Evolutionary conservation across 768 basidiomycete genomes (phyloP).

Genomic region (Fibroporia radiculosa): DNA sequence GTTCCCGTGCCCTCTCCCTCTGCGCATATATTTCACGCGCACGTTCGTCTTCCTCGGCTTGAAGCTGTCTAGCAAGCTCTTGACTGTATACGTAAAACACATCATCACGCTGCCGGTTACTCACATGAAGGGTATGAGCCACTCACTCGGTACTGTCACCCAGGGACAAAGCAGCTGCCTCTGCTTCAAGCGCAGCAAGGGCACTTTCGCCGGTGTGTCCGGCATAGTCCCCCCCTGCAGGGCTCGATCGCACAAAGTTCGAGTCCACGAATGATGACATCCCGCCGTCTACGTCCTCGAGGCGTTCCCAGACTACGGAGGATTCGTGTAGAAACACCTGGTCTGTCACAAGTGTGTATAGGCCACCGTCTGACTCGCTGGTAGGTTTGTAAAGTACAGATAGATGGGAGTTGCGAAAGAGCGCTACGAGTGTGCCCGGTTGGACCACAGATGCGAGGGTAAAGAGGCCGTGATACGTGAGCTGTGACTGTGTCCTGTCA

Average conservation of each 20-base stretch:
- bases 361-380: conserved; percentile 31
- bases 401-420: conserved; percentile 88
- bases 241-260: conserved; percentile 52
- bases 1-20: conserved; percentile 9
- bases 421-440: conserved; percentile 63
- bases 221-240: conserved; percentile 76
- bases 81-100: conserved; percentile 31
- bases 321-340: conserved; percentile 71
- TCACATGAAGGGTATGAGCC: neutral
- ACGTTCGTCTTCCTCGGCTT: conserved; percentile 67
- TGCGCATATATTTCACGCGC: conserved; percentile 29
- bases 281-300: conserved; percentile 82
- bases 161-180: conserved; percentile 29
- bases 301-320: conserved; percentile 82
- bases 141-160: conserved; percentile 59
- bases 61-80: conserved; percentile 67
- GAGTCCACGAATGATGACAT: conserved; percentile 75
- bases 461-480: conserved; percentile 86
- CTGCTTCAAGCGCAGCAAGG: conserved; percentile 40
- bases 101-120: conserved; percentile 5
- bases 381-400: conserved; percentile 70
- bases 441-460: conserved; percentile 48
- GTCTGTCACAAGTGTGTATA: conserved; percentile 85
- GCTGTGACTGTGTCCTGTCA: conserved; percentile 64
- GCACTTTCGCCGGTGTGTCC: conserved; percentile 62